phyloP scores from a whole-genome alignment of 2,329 filamentous ascomycete species.

The Talaromyces islandicus region DNA sequence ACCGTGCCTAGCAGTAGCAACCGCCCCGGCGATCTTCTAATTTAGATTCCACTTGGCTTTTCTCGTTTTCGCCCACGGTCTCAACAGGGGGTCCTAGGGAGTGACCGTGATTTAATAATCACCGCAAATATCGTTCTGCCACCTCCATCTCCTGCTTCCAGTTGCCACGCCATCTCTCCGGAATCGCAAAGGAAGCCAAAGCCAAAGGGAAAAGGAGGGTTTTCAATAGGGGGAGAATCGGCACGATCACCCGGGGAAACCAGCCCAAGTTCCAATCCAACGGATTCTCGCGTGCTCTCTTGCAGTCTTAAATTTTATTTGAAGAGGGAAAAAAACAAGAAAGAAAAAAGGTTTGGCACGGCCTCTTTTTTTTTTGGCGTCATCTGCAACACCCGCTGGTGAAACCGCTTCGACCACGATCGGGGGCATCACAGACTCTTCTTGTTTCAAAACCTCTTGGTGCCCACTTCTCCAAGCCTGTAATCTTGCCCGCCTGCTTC shows the following conservation, averaged over 20 bases:
- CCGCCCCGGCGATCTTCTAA: background rate
- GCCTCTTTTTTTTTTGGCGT: background rate
- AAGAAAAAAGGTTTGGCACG: background rate
- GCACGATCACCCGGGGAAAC: background rate
- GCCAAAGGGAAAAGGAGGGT: background rate
- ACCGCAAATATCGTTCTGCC: background rate
- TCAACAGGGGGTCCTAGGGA: background rate
- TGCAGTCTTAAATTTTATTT: background rate
- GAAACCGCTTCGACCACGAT: background rate
- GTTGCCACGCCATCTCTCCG: background rate
- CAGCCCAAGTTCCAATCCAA: background rate
- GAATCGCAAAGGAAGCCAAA: background rate
- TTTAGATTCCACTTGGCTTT: background rate
- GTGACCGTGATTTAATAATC: background rate
- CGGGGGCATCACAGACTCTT: background rate
- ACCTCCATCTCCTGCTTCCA: background rate
- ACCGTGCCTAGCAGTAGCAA: background rate
- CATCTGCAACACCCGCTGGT: background rate
- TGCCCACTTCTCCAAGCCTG: constrained; percentile 6
- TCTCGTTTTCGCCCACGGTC: background rate
- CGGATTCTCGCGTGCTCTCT: background rate
- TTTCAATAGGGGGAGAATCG: background rate
- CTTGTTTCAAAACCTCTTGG: constrained; percentile 1
- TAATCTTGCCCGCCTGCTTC: background rate
- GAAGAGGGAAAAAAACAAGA: background rate